Percentiles rank a stretch among this genome's conserved stretches.
Evolutionary conservation across 2,329 filamentous ascomycete species (phyloP).

Genomic region (Ilyonectria destructans): DNA sequence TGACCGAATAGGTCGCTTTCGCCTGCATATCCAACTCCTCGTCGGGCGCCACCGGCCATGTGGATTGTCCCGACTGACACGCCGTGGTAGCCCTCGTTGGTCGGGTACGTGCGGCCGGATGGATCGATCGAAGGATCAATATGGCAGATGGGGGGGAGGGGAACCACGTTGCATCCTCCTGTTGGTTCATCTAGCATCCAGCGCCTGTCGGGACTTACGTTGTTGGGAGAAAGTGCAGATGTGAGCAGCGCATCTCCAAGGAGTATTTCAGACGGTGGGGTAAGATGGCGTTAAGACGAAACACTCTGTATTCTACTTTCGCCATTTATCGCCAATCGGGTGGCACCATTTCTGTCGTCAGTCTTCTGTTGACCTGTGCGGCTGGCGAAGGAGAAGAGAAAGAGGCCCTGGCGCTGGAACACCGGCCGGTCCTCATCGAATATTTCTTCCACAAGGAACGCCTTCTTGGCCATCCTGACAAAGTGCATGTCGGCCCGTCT

Average conservation of each 20-base stretch:
- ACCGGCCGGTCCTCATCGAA: conserved; percentile 72
- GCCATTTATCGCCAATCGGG: conserved; percentile 39
- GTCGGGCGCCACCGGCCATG: conserved; percentile 20
- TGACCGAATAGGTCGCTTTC: conserved; percentile 13
- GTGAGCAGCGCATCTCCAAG: conserved; percentile 13
- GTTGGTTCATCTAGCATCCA: conserved; percentile 29
- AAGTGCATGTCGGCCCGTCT: conserved; percentile 86
- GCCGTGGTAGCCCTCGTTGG: background rate
- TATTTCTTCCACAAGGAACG: conserved; percentile 75
- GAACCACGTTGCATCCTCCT: conserved; percentile 36
- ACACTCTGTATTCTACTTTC: conserved; percentile 35
- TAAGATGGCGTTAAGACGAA: conserved; percentile 40
- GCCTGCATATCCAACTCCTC: conserved; percentile 17
- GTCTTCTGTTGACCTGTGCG: conserved; percentile 49
- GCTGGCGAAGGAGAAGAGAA: conserved; percentile 72
- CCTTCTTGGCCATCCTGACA: conserved; percentile 79
- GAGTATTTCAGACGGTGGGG: conserved; percentile 27
- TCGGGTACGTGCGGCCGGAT: conserved; percentile 22
- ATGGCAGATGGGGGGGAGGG: conserved; percentile 12
- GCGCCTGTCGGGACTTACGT: background rate
- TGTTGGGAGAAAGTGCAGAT: conserved; percentile 13
- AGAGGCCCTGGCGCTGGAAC: conserved; percentile 73
- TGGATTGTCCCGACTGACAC: conserved; percentile 21
- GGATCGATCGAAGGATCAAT: conserved; percentile 28
- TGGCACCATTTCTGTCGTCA: conserved; percentile 35